Percentiles rank a stretch among this genome's conserved stretches.
Evolutionary conservation across 768 basidiomycete genomes (phyloP).

Genomic region (Podaxis sp.): DNA sequence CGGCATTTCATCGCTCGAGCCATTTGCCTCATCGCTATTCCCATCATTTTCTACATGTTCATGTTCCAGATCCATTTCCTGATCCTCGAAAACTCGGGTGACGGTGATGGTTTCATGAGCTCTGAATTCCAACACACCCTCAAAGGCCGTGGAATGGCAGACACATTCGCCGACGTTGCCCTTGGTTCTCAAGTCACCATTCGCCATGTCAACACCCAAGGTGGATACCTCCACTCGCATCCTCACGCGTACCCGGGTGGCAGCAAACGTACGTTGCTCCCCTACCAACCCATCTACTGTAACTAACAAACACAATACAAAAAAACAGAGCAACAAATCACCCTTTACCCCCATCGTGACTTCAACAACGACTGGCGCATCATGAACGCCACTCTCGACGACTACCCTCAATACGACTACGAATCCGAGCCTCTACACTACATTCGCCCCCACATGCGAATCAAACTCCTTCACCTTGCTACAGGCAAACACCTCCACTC

Average conservation of each 20-base stretch:
- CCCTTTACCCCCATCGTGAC: slow-evolving; percentile 98
- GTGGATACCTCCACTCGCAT: slow-evolving; percentile 98
- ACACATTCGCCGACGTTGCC: slow-evolving; percentile 93
- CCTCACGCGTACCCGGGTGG: slow-evolving; percentile 86
- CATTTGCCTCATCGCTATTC: slow-evolving; percentile 84
- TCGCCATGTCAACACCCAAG: slow-evolving; percentile 94
- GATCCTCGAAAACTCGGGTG: slow-evolving; percentile 86
- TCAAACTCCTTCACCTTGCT: slow-evolving; percentile 78
- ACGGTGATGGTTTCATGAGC: slow-evolving; percentile 99
- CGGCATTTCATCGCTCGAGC: slow-evolving; percentile 89
- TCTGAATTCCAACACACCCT: slow-evolving; percentile 98
- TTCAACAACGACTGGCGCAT: slow-evolving; percentile 94
- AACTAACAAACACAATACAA: neutral
- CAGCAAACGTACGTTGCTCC: slow-evolving; percentile 65
- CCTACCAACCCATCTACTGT: neutral
- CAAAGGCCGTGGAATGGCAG: slow-evolving; percentile 84
- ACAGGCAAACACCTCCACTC: slow-evolving; percentile 92
- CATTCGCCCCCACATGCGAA: slow-evolving; percentile 62
- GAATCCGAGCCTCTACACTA: slow-evolving; percentile 54
- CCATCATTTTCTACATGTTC: slow-evolving; percentile 87
- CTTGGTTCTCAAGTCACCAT: slow-evolving; percentile 81
- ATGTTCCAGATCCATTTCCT: slow-evolving; percentile 97
- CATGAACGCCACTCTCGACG: slow-evolving; percentile 64
- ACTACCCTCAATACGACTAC: slow-evolving; percentile 43
- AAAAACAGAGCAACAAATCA: slow-evolving; percentile 89